Evolutionary conservation across 768 basidiomycete genomes (phyloP), one percentile per base, ranked within the genome.

Genomic region (Nidula microcarpa): DNA sequence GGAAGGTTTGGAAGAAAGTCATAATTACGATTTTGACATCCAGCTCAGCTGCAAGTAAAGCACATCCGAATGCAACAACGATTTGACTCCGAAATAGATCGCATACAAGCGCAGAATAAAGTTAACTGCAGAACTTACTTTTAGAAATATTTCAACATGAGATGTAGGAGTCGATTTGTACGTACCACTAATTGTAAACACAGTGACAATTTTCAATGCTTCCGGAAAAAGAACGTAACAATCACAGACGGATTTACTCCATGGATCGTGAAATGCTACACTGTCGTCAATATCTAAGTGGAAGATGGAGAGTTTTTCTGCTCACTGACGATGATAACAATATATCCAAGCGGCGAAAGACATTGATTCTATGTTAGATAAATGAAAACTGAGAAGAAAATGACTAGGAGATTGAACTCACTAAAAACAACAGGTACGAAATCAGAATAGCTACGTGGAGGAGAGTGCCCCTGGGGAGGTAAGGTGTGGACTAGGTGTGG

Each of bases 381-480:
- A 35, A 30, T 37, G 39, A 46, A 18, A n/a, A 5, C 48, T 13
- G 9, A 33, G 13, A 16, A 18, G 23, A 5, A 5, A 16, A 43
- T 30, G 23, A 33, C 23, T 3, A 14, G 34, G 33, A 4, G 11
- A 49, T n/a, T 17, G 23, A 39, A 60, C 63, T 32, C 49, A 68
- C 69, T 60, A 71, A 30, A 53, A 63, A 57, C 62, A 64, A 73
- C 18, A 73, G 57, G 2, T 63, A 32, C 1, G 69, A 69, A 30
- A 73, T 58, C 5, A 57, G 55, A 0, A 66, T 61, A 45, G 63
- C 67, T 47, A 57, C 62, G 51, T 60, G 56, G 47, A 56, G 54
- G 70, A 69, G 71, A 30, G 72, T 65, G n/a, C 59, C 54, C 52
- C 71, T 68, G 13, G 72, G 72, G 71, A 17, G 72, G 57, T 17